These are phyloP conservation scores for Exserohilum turcica DNA, from an alignment of 2,329 filamentous ascomycete genomes.

Conservation along the genomic window DNA sequence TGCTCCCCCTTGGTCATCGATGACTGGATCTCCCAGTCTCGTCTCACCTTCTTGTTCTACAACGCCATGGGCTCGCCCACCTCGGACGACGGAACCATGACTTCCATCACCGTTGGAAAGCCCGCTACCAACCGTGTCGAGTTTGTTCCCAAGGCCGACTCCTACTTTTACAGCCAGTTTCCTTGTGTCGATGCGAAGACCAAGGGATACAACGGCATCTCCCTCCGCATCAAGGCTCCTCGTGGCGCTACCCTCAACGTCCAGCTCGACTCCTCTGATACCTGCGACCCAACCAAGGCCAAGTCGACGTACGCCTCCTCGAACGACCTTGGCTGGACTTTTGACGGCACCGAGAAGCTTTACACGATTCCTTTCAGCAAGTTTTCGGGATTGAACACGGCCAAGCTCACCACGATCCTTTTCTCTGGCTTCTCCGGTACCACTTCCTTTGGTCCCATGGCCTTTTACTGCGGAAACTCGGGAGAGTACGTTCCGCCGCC, in stretches of 20 bases:
- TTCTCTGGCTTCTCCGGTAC: slow-evolving; percentile 55
- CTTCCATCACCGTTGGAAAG: slow-evolving; percentile 59
- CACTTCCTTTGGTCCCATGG: slow-evolving; percentile 61
- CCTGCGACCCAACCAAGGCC: slow-evolving; percentile 52
- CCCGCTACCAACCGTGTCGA: slow-evolving; percentile 55
- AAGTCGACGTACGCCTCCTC: slow-evolving; percentile 49
- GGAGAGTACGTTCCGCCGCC: slow-evolving; percentile 58
- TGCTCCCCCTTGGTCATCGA: slow-evolving; percentile 59
- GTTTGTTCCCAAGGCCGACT: slow-evolving; percentile 55
- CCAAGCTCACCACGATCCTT: slow-evolving; percentile 60
- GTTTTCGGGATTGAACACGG: slow-evolving; percentile 57
- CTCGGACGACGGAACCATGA: slow-evolving; percentile 63
- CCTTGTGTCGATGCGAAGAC: slow-evolving; percentile 59
- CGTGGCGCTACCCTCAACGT: slow-evolving; percentile 58
- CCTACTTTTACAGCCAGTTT: slow-evolving; percentile 65
- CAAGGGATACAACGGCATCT: slow-evolving; percentile 59
- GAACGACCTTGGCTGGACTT: slow-evolving; percentile 62
- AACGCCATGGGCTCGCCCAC: slow-evolving; percentile 62
- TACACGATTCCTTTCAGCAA: slow-evolving; percentile 63
- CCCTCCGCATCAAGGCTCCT: slow-evolving; percentile 60
- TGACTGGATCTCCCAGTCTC: slow-evolving; percentile 66
- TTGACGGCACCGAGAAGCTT: slow-evolving; percentile 64
- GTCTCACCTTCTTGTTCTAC: slow-evolving; percentile 65
- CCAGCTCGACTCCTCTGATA: slow-evolving; percentile 56
- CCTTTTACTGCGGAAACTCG: slow-evolving; percentile 62